These are phyloP conservation scores for Globisporangium orthogonon DNA, from an alignment of 352 stramenopile genomes.

Conservation along the genomic window DNA sequence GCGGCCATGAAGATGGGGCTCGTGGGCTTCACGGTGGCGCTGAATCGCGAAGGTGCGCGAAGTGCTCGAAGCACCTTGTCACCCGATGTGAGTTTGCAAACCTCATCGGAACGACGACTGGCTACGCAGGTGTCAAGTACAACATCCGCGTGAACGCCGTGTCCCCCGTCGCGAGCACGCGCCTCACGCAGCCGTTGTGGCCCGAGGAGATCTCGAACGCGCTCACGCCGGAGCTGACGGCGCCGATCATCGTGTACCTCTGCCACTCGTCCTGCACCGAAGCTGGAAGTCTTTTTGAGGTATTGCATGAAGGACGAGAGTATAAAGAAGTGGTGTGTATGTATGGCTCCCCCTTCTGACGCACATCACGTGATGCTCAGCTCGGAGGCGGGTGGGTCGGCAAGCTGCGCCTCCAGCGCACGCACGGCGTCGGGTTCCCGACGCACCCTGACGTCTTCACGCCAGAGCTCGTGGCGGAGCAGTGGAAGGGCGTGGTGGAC, in stretches of 20 bases:
- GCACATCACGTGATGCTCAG: not conserved
- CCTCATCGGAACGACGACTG: no score
- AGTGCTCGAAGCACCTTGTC: no score
- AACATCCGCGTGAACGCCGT: conserved; percentile 72
- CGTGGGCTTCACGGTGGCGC: conserved; percentile 55
- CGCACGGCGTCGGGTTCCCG: conserved; percentile 62
- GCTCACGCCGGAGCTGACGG: conserved; percentile 55
- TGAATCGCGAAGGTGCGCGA: conserved; percentile 54
- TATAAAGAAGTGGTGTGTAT: not conserved
- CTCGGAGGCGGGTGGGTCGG: conserved; percentile 62
- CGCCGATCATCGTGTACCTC: conserved; percentile 61
- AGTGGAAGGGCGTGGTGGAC: conserved; percentile 56
- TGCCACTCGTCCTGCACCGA: conserved; percentile 48
- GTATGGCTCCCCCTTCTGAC: not conserved
- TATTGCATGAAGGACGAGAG: not conserved
- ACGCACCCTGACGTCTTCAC: conserved; percentile 50
- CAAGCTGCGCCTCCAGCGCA: conserved; percentile 57
- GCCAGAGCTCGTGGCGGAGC: conserved; percentile 56
- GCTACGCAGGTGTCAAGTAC: conserved; percentile 48
- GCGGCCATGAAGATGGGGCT: conserved; percentile 73
- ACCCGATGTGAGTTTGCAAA: no score
- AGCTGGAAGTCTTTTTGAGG: conserved; percentile 48
- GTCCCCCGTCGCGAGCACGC: conserved; percentile 56
- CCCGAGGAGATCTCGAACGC: conserved; percentile 47
- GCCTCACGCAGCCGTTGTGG: conserved; percentile 61